Evolutionary conservation across 2,329 filamentous ascomycete species (phyloP), one percentile per base, ranked within the genome.

Genomic region (Colletotrichum abscissum): DNA sequence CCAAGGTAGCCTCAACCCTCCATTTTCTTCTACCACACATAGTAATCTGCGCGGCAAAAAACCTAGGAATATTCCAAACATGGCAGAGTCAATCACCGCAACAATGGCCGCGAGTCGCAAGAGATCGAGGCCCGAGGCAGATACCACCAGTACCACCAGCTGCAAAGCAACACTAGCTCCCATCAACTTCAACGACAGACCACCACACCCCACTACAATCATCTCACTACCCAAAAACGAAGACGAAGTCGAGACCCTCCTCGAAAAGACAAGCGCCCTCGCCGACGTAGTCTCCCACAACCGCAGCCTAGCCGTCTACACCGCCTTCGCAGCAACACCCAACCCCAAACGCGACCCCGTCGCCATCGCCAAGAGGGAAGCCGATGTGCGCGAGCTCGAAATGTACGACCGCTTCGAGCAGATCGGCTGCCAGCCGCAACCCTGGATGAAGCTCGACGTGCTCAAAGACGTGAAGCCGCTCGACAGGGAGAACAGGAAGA

Each of bases 271-370:
- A 3, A 16, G 22, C 52, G 63, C 63, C 33, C 63, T 65, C 22
- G 49, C 24, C 49, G 22, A 22, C 11, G 52, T 65, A 22, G 42
- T 62, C 30, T 38, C 22, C 6, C 28, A 26, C 42, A 52, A n/a
- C 16, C 30, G 42, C 65, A 62, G 65, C 9, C 30, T 67, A 14
- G 65, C 65, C 16, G 28, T 67, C 28, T 62, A 56, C 38, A 67
- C 65, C 28, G 42, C 22, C 8, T 67, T 62, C 42, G 52, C 49
- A 19, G 65, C 56, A 14, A 60, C 65, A 6, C 56, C 56, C 7
- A 60, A 28, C 5, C 65, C 38, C 26, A 30, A 67, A 22, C 16
- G 56, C 14, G 56, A 62, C 55, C 56, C 56, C 9, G 5, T 67
- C 19, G 56, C n/a, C 22, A 65, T 65, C 22, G 63, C 63, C n/a